Base-by-base conservation (phyloP, 2,329 filamentous ascomycete genomes). In the Penicillium fuscoglaucum region DNA sequence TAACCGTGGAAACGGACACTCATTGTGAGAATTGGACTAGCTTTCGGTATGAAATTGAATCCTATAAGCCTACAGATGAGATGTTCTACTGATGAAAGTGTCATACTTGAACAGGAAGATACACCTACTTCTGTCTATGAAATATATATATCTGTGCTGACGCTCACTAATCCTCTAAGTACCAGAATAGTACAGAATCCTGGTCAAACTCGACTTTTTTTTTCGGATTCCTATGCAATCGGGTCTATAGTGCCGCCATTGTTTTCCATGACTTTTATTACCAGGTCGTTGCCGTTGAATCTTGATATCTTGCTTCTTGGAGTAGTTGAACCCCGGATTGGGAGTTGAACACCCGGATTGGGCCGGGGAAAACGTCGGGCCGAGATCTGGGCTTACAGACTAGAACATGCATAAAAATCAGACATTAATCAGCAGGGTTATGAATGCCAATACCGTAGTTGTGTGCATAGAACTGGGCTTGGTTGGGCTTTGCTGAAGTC, bases 251-350 rank as follows among this genome's bases (percentile, higher is more conserved):
- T 33, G n/a, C 43, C 9, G 49, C 39, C n/a, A 43, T 31, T 31
- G n/a, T 52, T 52, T 21, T 52, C 26, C n/a, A 43, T 52, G 28
- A 43, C 37, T 33, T 52, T 52, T 43, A 52, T 43, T 33, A 43
- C 49, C n/a, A 43, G 37, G n/a, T 43, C 17, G 17, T 52, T 43
- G 37, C 49, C 26, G 28, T 52, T 52, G 37, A 31, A 41, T 43
- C 4, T 52, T 52, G 37, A 52, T 43, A 43, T 43, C 49, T 43
- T 52, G 37, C 26, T 52, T 43, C 39, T 52, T 41, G 28, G 49
- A 43, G 49, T 43, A 52, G 26, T 51, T 28, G 17, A 51, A 31
- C 35, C 39, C 19, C n/a, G n/a, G n/a, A n/a, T n/a, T n/a, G n/a
- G n/a, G n/a, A 52, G 26, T 51, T 28, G 17, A 51, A 31, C 35